These are phyloP conservation scores for Apophysomyces sp. DNA, from an alignment of 371 early-diverging fungal genomes.

Conservation along the genomic window DNA sequence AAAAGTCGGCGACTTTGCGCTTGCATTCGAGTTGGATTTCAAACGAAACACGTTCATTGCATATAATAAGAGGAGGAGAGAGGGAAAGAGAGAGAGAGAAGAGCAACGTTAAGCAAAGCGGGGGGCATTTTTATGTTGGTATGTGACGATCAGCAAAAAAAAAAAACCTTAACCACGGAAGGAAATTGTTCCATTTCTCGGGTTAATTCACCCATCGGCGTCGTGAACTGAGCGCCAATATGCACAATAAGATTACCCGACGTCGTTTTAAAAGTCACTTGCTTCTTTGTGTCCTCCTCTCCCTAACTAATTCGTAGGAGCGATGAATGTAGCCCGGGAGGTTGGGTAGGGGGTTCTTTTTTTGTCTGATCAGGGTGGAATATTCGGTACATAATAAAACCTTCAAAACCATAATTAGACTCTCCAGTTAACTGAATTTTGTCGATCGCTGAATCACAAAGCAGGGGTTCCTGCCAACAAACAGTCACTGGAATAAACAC, in stretches of 20 bases:
- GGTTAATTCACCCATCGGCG: not conserved
- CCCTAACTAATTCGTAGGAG: too few species aligned
- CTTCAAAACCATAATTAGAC: too few species aligned
- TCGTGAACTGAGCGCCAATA: not conserved
- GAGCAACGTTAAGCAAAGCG: not conserved
- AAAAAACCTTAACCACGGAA: not conserved
- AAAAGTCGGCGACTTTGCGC: conserved; percentile 9
- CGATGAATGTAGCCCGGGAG: too few species aligned
- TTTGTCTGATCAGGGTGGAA: too few species aligned
- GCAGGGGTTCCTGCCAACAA: not conserved
- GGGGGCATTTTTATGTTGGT: not conserved
- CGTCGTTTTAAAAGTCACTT: too few species aligned
- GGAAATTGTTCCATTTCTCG: conserved; percentile 1
- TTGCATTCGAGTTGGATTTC: conserved; percentile 13
- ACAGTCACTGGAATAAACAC: not conserved
- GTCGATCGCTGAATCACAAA: not conserved
- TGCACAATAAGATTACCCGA: not conserved
- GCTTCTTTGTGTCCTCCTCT: too few species aligned
- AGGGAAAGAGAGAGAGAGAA: not conserved
- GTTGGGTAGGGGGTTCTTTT: too few species aligned
- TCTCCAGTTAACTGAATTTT: too few species aligned
- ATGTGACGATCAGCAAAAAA: not conserved
- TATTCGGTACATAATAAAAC: too few species aligned
- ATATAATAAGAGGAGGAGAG: not conserved
- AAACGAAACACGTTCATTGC: conserved; percentile 26